Base-by-base conservation (phyloP, 1,139 yeast species). In the Dujonia santamariae region DNA sequence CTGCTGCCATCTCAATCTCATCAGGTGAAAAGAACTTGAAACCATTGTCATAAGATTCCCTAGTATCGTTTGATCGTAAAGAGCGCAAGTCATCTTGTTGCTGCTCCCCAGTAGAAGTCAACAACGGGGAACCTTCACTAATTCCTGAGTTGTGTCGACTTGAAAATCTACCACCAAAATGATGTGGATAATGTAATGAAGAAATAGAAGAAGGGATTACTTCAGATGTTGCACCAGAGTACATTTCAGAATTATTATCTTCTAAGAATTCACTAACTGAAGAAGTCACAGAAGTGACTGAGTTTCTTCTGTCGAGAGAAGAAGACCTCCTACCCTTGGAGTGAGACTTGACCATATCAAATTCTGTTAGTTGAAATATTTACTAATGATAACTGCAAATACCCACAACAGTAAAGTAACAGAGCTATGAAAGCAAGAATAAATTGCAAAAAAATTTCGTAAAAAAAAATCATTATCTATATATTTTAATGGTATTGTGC, bases 201-300 rank as follows among this genome's bases (percentile, higher is more conserved):
- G 95, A 78, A 45, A 87, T 84, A 1, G 97, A 85, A 17, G 95
- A 84, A 1, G 98, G 97, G 28, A 90, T 80, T 26, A 86, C 78
- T 48, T 85, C 96, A 4, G 90, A 79, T 0, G 87, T 86, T 1
- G 95, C 96, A 26, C 97, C 97, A 4, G 95, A 82, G 59, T 75
- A 90, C 63, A 87, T 81, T 56, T 90, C 97, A 30, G 73, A 61
- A 42, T 63, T 74, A 46, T 75, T 74, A 16, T 67, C 78, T 36
- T 75, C 79, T 29, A 60, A 48, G 32, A 54, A 58, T 9, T 43
- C 40, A 31, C 56, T 47, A 3, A 42, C 35, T 9, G 59, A 42
- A 4, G 73, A 63, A 29, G 56, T 66, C 19, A 57, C 42, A 0
- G 79, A 72, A 1, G 63, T 46, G 12, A 70, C 54, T 1, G 80